A percentile compares a stretch with the other conserved stretches of the same genome.
Conservation (phyloP, 2,329 filamentous ascomycete species). For the Aspergillus sp. region DNA sequence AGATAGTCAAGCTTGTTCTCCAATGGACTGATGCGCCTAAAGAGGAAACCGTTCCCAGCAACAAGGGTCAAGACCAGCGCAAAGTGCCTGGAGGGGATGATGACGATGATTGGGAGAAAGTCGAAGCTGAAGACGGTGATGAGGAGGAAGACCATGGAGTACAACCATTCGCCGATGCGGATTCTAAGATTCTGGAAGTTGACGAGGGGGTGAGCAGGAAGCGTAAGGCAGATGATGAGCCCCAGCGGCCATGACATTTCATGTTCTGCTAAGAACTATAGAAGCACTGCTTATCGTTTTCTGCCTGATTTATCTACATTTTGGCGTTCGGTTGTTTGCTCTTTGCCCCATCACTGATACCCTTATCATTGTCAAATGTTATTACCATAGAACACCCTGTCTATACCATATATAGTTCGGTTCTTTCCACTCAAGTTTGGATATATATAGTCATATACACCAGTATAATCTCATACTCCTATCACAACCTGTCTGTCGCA, state of each 20-base stretch:
- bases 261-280: background rate
- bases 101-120: constrained; percentile 48
- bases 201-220: constrained; percentile 28
- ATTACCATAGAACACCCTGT: background rate
- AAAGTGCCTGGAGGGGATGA: constrained; percentile 19
- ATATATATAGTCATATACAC: background rate
- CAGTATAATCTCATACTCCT: background rate
- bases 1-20: constrained; percentile 49
- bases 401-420: background rate
- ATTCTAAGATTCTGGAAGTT: constrained; percentile 34
- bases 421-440: background rate
- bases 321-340: background rate
- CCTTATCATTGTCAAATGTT: constrained; percentile 4
- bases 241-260: constrained; percentile 19
- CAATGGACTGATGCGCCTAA: constrained; percentile 31
- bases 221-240: constrained; percentile 35
- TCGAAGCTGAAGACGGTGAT: constrained; percentile 40
- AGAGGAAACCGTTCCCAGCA: constrained; percentile 5
- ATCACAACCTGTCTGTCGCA: background rate
- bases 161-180: constrained; percentile 37
- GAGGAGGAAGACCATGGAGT: constrained; percentile 35
- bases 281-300: background rate
- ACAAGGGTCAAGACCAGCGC: background rate
- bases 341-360: constrained; percentile 5
- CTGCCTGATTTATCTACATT: background rate